Conservation (phyloP, 345 rosid species). For the Rhodamnia rubescens region DNA sequence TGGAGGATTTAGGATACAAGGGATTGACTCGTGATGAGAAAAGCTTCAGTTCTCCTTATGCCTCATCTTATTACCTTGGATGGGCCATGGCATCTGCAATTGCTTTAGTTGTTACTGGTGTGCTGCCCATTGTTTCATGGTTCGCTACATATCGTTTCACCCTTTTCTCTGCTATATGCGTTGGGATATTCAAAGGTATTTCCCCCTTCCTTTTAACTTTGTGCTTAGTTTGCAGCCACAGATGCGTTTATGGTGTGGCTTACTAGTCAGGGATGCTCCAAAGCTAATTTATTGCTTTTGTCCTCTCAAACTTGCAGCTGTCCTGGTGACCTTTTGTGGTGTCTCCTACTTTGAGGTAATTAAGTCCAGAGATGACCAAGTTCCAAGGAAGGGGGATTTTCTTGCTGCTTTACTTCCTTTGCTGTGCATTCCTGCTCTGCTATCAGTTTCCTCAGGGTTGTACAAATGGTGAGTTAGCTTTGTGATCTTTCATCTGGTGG, state of each 20-base stretch:
- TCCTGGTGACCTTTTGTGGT: constrained; percentile 92
- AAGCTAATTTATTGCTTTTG: background rate
- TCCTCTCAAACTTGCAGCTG: constrained; percentile 25
- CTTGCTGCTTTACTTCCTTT: constrained; percentile 97
- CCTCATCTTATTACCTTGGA: constrained; percentile 84
- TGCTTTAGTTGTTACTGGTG: constrained; percentile 81
- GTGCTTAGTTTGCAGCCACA: background rate
- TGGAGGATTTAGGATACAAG: constrained; percentile 68
- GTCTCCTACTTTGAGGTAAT: constrained; percentile 86
- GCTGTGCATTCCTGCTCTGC: constrained; percentile 83
- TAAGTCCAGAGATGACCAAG: constrained; percentile 74
- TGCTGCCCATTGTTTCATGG: constrained; percentile 96
- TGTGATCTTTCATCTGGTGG: background rate
- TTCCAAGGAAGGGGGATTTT: constrained; percentile 81
- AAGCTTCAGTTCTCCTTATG: constrained; percentile 66
- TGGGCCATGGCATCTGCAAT: constrained; percentile 98
- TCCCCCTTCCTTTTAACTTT: background rate
- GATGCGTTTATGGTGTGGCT: background rate
- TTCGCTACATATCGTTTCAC: constrained; percentile 92
- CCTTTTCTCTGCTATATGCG: constrained; percentile 76
- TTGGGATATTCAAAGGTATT: constrained; percentile 75
- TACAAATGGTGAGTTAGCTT: constrained; percentile 68
- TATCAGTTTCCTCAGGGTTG: constrained; percentile 84
- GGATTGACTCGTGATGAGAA: constrained; percentile 54
- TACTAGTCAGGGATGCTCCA: background rate